phyloP scores from a whole-genome alignment of 2,329 filamentous ascomycete genomes.

The Nemania sp. region DNA sequence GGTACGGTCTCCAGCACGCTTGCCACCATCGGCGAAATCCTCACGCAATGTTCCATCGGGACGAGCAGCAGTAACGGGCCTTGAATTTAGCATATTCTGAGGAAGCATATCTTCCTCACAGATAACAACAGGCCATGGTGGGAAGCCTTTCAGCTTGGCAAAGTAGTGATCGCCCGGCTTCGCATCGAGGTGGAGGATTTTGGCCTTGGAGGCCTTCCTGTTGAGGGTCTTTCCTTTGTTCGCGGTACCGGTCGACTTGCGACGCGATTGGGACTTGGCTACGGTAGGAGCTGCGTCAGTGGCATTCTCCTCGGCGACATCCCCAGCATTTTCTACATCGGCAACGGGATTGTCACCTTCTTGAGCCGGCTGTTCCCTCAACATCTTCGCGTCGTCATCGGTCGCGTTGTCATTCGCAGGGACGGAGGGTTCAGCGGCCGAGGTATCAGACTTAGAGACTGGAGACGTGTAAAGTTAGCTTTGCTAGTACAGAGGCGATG shows the following conservation, averaged over 20 bases:
- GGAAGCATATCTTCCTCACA: slow-evolving; percentile 96
- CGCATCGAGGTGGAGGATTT: slow-evolving; percentile 73
- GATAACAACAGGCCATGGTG: slow-evolving; percentile 91
- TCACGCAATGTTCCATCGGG: slow-evolving; percentile 85
- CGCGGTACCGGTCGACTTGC: slow-evolving; percentile 72
- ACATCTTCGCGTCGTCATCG: slow-evolving; percentile 38
- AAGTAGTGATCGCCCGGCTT: slow-evolving; percentile 91
- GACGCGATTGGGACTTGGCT: slow-evolving; percentile 54
- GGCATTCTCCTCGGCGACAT: slow-evolving; percentile 13
- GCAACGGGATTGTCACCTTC: too few species aligned
- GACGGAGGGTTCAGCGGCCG: slow-evolving; percentile 23
- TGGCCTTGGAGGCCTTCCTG: slow-evolving; percentile 79
- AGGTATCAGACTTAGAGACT: slow-evolving; percentile 20
- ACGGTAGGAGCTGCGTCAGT: slow-evolving; percentile 23
- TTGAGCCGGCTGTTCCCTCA: slow-evolving; percentile 35
- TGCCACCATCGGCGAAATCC: slow-evolving; percentile 84
- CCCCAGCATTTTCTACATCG: slow-evolving; percentile 24
- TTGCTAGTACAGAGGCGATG: background rate
- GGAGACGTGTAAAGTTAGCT: slow-evolving; percentile 12
- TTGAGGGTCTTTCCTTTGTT: slow-evolving; percentile 79
- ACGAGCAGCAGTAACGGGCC: slow-evolving; percentile 82
- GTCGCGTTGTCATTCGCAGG: slow-evolving; percentile 35
- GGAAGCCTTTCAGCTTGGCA: slow-evolving; percentile 91
- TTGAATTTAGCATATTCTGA: slow-evolving; percentile 70
- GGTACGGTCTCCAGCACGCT: slow-evolving; percentile 80